Evolutionary conservation across 2,329 filamentous ascomycete genomes (phyloP).

Genomic region (Tolypocladium sp.): DNA sequence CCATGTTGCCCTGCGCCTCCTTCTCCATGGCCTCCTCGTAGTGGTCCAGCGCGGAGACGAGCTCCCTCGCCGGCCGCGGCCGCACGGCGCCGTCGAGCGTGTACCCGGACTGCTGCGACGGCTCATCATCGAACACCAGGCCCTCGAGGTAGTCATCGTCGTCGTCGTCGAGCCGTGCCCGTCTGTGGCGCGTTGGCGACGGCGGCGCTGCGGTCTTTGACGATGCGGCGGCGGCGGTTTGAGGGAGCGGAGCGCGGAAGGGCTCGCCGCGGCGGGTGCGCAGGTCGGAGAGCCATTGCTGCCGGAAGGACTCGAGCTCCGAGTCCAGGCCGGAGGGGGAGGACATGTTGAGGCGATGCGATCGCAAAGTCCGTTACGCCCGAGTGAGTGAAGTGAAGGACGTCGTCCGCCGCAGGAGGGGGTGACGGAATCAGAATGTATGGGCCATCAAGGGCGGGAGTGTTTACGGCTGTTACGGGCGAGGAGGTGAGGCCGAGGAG

Average conservation of each 20-base stretch:
- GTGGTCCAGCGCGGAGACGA: conserved; percentile 76
- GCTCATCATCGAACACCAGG: conserved; percentile 8
- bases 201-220: neutral
- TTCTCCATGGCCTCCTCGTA: conserved; percentile 88
- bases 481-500: neutral
- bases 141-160: conserved; percentile 5
- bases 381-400: neutral
- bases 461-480: neutral
- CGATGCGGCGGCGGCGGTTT: neutral
- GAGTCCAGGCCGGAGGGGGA: conserved; percentile 34
- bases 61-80: conserved; percentile 28
- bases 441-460: neutral
- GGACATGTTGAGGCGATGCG: conserved; percentile 5
- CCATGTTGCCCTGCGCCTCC: conserved; percentile 75
- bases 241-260: neutral
- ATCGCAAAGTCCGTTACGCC: neutral
- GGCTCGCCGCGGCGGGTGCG: conserved; percentile 19
- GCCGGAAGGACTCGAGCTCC: conserved; percentile 78
- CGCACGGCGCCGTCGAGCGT: conserved; percentile 7
- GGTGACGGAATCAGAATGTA: neutral
- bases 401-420: neutral
- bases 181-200: neutral
- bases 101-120: conserved; percentile 4
- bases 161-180: neutral
- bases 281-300: conserved; percentile 82